Conservation (phyloP, 768 basidiomycete species). For the Tephrocybe rancida region DNA sequence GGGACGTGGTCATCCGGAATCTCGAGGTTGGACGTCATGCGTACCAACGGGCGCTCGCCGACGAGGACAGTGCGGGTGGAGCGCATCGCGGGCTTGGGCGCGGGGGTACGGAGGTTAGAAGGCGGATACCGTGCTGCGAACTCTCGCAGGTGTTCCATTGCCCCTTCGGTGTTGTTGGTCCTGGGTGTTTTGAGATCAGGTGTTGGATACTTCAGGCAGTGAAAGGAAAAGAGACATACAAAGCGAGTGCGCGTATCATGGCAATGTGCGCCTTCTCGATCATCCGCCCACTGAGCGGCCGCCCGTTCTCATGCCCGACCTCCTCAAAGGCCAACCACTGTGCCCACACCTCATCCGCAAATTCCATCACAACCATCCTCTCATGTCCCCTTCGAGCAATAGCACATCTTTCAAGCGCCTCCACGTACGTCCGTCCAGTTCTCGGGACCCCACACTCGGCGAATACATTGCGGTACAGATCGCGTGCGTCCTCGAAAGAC, state of each 20-base stretch:
- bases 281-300: slow-evolving; percentile 40
- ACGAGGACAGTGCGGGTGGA: slow-evolving; percentile 61
- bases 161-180: slow-evolving; percentile 50
- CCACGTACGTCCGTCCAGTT: slow-evolving; percentile 60
- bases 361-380: slow-evolving; percentile 45
- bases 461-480: slow-evolving; percentile 56
- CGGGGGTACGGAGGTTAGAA: slow-evolving; percentile 39
- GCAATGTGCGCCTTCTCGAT: slow-evolving; percentile 72
- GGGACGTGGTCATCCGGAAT: slow-evolving; percentile 80
- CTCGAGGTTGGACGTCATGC: slow-evolving; percentile 58
- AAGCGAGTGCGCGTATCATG: slow-evolving; percentile 63
- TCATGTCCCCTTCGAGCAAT: slow-evolving; percentile 44
- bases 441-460: slow-evolving; percentile 39
- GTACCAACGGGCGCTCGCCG: slow-evolving; percentile 67
- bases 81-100: slow-evolving; percentile 49
- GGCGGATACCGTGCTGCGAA: slow-evolving; percentile 75
- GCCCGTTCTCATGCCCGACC: slow-evolving; percentile 29
- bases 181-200: no score
- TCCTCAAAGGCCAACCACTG: slow-evolving; percentile 60
- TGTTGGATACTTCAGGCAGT: neutral
- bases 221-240: slow-evolving; percentile 44
- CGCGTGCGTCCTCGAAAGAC: slow-evolving; percentile 47
- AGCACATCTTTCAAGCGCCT: slow-evolving; percentile 71
- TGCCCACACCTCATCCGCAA: slow-evolving; percentile 66
- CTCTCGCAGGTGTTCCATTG: slow-evolving; percentile 54